Base-by-base conservation (phyloP, 2,329 filamentous ascomycete genomes). In the Alternaria gaisen region DNA sequence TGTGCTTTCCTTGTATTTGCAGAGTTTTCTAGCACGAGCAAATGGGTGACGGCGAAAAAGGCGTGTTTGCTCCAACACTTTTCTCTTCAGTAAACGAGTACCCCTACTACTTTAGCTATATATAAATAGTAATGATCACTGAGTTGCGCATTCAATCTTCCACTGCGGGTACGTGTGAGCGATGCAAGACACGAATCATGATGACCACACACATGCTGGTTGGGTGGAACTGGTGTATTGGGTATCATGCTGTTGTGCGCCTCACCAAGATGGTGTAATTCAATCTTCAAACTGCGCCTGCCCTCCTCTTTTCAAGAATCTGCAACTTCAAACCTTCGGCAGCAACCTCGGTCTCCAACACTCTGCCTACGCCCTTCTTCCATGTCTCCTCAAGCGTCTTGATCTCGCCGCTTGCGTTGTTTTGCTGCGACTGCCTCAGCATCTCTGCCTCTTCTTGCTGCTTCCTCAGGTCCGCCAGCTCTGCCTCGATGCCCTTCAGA, bases 341-440 rank as follows among this genome's bases (percentile, higher is more conserved):
- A 0, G 93, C 95, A 55, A 94, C 85, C 83, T 97, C 92, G 0
- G 92, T 91, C 85, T 97, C 93, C 40, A 98, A 81, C 47, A 95
- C 89, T 61, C 88, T 86, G 3, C 91, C 91, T 1, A 98, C 87
- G 24, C 92, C 92, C 51, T 83, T 85, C 79, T 86, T 89, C 94
- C 94, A 98, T 3, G 86, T 87, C 62, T 92, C 88, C 72, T 96
- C 92, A 36, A 97, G 78, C 4, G 86, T 86, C 59, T 82, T 82
- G 73, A 97, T 82, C 83, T 97, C 94, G 5, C 86, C 91, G 47
- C 83, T 87, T 3, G 89, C 89, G 40, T 85, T 87, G 60, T 90
- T 88, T 81, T 98, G 94, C 46, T 85, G 83, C 24, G 84, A 79
- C 71, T 90, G 89, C 58, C 95, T 85, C 72, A 87, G 83, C 60